Conservation (phyloP, 352 stramenopile genomes). For the Pythium volutum region DNA sequence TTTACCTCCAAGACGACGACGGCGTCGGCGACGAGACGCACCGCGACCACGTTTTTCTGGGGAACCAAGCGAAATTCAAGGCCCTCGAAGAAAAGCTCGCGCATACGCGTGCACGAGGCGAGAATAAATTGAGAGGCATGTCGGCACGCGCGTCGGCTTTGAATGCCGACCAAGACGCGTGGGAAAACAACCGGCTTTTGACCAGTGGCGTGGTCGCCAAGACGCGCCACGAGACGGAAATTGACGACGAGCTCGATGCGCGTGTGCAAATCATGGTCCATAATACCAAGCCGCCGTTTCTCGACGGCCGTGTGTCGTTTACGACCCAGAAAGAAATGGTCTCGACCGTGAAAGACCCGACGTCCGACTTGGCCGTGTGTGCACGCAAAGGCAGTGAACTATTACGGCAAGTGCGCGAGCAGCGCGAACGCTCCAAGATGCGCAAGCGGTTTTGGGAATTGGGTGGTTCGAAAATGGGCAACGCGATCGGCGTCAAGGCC, state of each 20-base stretch:
- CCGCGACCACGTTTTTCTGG: conserved; percentile 88
- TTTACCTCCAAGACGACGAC: conserved; percentile 93
- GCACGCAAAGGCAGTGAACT: conserved; percentile 92
- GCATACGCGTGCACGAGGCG: conserved; percentile 68
- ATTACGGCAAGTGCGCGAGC: conserved; percentile 71
- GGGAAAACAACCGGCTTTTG: conserved; percentile 97
- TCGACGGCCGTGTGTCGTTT: conserved; percentile 93
- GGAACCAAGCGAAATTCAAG: conserved; percentile 88
- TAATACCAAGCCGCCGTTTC: conserved; percentile 97
- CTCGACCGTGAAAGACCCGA: conserved; percentile 94
- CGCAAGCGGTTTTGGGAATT: conserved; percentile 99
- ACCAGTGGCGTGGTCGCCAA: conserved; percentile 91
- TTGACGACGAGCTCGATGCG: conserved; percentile 93
- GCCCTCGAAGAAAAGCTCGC: conserved; percentile 90
- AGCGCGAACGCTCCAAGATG: conserved; percentile 91
- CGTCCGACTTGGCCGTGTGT: conserved; percentile 94
- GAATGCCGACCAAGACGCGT: conserved; percentile 96
- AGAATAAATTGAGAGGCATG: conserved; percentile 88
- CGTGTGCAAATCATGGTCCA: conserved; percentile 97
- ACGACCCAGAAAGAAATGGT: conserved; percentile 95
- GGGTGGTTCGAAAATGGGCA: conserved; percentile 95
- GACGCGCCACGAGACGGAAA: conserved; percentile 71
- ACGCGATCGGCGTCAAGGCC: conserved; percentile 92
- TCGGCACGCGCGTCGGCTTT: conserved; percentile 91
- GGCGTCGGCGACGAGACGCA: conserved; percentile 43